Base-by-base conservation (phyloP, 495 filamentous ascomycete species). In the Penicillium paradoxum region DNA sequence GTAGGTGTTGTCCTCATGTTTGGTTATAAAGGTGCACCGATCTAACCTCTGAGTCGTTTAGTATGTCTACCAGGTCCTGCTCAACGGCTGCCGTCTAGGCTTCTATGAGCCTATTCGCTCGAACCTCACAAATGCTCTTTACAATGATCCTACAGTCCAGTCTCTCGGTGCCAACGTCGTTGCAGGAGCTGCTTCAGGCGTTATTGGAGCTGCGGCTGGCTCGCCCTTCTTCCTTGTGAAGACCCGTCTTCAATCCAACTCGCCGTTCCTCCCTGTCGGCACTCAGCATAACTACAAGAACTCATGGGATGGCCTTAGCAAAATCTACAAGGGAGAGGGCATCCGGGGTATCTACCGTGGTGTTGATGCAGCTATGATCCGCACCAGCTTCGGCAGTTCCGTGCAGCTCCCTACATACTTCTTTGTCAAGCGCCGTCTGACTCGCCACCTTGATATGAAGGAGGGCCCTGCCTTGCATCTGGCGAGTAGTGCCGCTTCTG, bases 191-290 rank as follows among this genome's bases (percentile, higher is more conserved):
- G 70, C 82, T 3, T 92, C 88, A 6, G 93, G 93, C 52, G 85
- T 97, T 38, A 78, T 97, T 36, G 93, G 93, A 50, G 93, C 93
- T 6, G 87, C 87, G 8, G 87, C 86, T 13, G 93, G 91, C 18
- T 96, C 90, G 22, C 95, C 93, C 1, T 97, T 99, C 68, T 99
- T 97, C 76, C 79, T 99, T n/a, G 87, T 96, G 65, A 99, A 99
- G 75, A 99, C 93, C 8, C 83, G 93, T 13, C 77, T 99, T 51
- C 93, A 99, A 69, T 95, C 90, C 42, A 97, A 79, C 75, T 96
- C 90, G 8, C 90, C 92, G 5, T 95, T 95, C 73, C 81, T 93
- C 14, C 93, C 93, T 14, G 91, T 97, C 49, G 93, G 93, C 45
- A 97, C 93, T 1, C 93, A 99, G 65, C 93, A 99, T 67, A 78